These are phyloP conservation scores for Crucibulum laeve DNA, from an alignment of 768 basidiomycete species.

Conservation along the genomic window DNA sequence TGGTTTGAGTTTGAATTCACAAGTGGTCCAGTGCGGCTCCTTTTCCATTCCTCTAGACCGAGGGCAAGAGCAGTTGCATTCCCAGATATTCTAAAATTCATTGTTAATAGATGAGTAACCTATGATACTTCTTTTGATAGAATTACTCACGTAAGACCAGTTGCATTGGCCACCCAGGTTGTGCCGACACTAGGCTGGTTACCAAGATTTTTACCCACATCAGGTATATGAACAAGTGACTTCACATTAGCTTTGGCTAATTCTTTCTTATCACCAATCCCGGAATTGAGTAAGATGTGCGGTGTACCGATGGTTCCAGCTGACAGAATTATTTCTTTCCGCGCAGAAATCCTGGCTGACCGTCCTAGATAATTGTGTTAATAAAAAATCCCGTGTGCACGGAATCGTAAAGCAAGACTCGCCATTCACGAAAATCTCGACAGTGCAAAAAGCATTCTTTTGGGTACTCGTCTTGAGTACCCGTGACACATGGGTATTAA, in stretches of 20 bases:
- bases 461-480: slow-evolving; percentile 6
- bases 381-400: not conserved
- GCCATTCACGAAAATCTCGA: slow-evolving; percentile 2
- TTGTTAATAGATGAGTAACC: not conserved
- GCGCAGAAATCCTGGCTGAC: slow-evolving; percentile 31
- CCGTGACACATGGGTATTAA: slow-evolving; percentile 13
- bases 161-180: not conserved
- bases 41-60: slow-evolving; percentile 9
- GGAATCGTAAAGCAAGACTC: not conserved
- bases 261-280: slow-evolving; percentile 18
- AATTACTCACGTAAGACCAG: not conserved
- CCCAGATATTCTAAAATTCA: not conserved
- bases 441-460: not conserved
- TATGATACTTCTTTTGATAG: not conserved
- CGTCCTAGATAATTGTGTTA: slow-evolving; percentile 4
- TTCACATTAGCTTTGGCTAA: slow-evolving; percentile 10
- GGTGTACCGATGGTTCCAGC: slow-evolving; percentile 16
- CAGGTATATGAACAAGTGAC: slow-evolving; percentile 14
- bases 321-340: slow-evolving; percentile 45
- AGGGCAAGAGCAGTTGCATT: slow-evolving; percentile 1
- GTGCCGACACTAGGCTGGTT: slow-evolving; percentile 7
- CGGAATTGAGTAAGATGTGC: slow-evolving; percentile 19
- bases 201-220: slow-evolving; percentile 18
- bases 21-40: slow-evolving; percentile 9
- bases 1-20: not conserved